A percentile compares a stretch with the other conserved stretches of the same genome.
These are phyloP conservation scores for Solanum pinnatisectum DNA, from an alignment of 257 asterid genomes.

Conservation along the genomic window DNA sequence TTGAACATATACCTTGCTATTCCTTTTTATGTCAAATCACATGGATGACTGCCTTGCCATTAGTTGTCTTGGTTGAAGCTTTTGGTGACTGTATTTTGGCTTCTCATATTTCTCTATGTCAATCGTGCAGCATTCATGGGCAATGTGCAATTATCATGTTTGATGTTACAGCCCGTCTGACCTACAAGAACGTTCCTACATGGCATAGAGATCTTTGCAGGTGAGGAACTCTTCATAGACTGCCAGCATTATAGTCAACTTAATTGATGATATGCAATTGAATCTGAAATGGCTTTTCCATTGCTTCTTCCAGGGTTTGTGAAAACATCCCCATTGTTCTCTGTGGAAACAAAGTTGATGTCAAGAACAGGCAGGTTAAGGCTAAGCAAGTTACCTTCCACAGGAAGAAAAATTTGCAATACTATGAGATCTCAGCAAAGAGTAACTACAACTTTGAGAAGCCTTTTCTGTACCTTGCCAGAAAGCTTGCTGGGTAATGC, in stretches of 20 bases:
- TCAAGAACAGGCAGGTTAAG: slow-evolving; percentile 85
- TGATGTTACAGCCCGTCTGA: slow-evolving; percentile 86
- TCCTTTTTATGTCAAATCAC: background rate
- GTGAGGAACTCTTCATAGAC: slow-evolving; percentile 16
- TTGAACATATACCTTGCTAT: background rate
- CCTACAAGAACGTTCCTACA: slow-evolving; percentile 85
- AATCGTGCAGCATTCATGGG: slow-evolving; percentile 68
- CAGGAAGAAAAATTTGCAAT: slow-evolving; percentile 83
- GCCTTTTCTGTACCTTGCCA: slow-evolving; percentile 78
- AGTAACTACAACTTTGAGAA: slow-evolving; percentile 83
- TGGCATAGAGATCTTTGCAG: slow-evolving; percentile 98
- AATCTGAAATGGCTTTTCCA: background rate
- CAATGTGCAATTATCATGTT: slow-evolving; percentile 92
- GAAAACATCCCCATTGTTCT: slow-evolving; percentile 86
- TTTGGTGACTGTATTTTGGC: background rate
- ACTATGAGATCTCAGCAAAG: slow-evolving; percentile 82
- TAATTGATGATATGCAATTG: background rate
- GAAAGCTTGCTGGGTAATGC: slow-evolving; percentile 83
- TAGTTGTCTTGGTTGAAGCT: background rate
- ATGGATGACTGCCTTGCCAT: background rate
- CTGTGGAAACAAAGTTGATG: slow-evolving; percentile 91
- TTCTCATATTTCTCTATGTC: background rate
- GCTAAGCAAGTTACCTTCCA: slow-evolving; percentile 90
- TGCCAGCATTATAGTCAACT: background rate
- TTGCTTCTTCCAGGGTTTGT: slow-evolving; percentile 37